phyloP scores from a whole-genome alignment of 2,329 filamentous ascomycete species.

The Fusarium fujikuroi region DNA sequence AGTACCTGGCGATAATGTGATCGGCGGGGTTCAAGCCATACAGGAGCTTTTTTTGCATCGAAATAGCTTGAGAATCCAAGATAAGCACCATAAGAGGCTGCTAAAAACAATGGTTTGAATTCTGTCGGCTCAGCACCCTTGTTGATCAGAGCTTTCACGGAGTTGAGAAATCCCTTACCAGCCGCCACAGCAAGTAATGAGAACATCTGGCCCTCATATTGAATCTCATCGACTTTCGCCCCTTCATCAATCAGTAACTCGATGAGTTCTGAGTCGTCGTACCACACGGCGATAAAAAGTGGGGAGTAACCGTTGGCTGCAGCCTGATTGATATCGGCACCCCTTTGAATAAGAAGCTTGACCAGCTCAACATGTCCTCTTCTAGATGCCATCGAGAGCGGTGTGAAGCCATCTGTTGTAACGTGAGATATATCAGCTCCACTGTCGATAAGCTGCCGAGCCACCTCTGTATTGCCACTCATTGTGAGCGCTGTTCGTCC shows the following conservation, averaged over 20 bases:
- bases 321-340: not conserved
- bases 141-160: accelerated
- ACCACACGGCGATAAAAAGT: accelerated
- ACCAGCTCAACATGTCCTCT: accelerated
- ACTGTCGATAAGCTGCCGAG: not conserved
- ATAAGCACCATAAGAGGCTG: accelerated
- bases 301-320: accelerated
- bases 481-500: accelerated
- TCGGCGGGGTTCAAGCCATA: too few species aligned
- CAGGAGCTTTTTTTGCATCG: accelerated
- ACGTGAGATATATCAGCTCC: not conserved
- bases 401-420: accelerated
- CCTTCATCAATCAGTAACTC: not conserved
- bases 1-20: accelerated
- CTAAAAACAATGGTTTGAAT: accelerated
- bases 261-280: accelerated
- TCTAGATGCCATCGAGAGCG: accelerated
- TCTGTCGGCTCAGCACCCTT: accelerated
- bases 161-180: accelerated
- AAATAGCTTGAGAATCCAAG: accelerated
- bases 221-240: accelerated
- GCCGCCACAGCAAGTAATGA: not conserved
- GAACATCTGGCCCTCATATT: accelerated
- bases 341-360: accelerated
- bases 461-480: accelerated